These are phyloP conservation scores for Pleurotus tuoliensis DNA, from an alignment of 768 basidiomycete species.

Conservation along the genomic window DNA sequence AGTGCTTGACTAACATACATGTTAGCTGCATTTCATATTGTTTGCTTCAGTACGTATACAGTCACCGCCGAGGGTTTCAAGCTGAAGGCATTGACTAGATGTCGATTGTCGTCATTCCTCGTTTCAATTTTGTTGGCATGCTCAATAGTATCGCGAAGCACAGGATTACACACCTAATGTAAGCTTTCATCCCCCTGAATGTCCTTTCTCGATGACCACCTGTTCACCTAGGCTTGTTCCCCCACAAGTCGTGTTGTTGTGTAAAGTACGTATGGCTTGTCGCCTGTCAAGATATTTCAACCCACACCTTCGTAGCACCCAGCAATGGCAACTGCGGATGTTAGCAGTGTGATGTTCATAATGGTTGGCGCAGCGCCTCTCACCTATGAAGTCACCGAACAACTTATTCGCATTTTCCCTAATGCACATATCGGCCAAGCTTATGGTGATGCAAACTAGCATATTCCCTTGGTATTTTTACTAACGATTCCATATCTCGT, in stretches of 20 bases:
- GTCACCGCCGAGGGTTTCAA: neutral
- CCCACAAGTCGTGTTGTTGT: constrained; percentile 52
- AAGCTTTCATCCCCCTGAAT: constrained; percentile 10
- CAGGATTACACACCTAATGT: constrained; percentile 53
- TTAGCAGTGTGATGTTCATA: constrained; percentile 40
- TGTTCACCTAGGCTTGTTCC: constrained; percentile 44
- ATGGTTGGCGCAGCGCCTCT: constrained; percentile 61
- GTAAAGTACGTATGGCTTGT: constrained; percentile 36
- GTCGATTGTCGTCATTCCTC: constrained; percentile 55
- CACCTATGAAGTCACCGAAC: constrained; percentile 46
- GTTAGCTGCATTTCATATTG: constrained; percentile 52
- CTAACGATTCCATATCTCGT: neutral
- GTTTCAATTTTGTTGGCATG: constrained; percentile 60
- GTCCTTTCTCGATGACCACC: neutral
- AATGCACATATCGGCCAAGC: constrained; percentile 54
- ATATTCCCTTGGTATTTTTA: neutral
- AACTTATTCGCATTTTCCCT: constrained; percentile 47
- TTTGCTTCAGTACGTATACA: constrained; percentile 46
- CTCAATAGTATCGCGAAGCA: constrained; percentile 57
- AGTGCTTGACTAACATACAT: neutral
- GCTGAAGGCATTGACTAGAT: constrained; percentile 25
- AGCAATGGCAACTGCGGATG: constrained; percentile 44
- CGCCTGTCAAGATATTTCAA: neutral
- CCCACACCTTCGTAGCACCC: constrained; percentile 37
- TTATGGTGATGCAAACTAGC: constrained; percentile 37